Base-by-base conservation (phyloP, 75 land plant species). In the Cupressus sempervirens region DNA sequence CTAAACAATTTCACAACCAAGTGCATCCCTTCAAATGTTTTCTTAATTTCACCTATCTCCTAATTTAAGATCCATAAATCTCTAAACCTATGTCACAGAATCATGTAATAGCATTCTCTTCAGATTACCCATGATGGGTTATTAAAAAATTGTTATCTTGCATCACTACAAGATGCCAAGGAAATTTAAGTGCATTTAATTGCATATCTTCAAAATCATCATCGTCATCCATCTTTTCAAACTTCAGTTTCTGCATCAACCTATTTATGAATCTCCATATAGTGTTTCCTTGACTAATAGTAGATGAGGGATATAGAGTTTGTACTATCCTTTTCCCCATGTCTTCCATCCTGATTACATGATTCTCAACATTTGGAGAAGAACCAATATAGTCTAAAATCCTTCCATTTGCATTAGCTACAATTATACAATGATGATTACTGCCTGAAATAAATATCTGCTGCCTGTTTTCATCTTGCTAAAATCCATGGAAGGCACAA, bases 291-390 rank as follows among this genome's bases (percentile, higher is more conserved):
- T 86, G 84, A 38, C 86, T 82, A 30, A 36, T 56, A n/a, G 83
- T 75, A 84, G 45, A 29, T 79, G 62, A 13, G 56, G 95, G 95
- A 83, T 91, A 87, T 1, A 94, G 74, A 54, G 97, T 95, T 72
- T 95, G 91, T 48, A 95, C 41, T 83, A 84, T 85, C 82, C 94
- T 87, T 16, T 52, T 88, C 30, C 54, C 82, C 89, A 95, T 77
- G 83, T 92, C 89, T 84, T 94, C 97, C 89, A 88, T 92, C 86
- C 97, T 90, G 30, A 95, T 89, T 79, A 92, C 94, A 88, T 94
- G 91, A 62, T 95, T 95, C 97, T 95, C 72, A 14, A 26, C 40
- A 38, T 38, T 38, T 38, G 40, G 40, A 38, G 40, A 2, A 38
- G 40, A 38, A 38, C 40, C 40, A 38, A 38, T 1, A 38, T 2